phyloP scores from a whole-genome alignment of 768 basidiomycete genomes.

The Rhodotorula taiwanensis region DNA sequence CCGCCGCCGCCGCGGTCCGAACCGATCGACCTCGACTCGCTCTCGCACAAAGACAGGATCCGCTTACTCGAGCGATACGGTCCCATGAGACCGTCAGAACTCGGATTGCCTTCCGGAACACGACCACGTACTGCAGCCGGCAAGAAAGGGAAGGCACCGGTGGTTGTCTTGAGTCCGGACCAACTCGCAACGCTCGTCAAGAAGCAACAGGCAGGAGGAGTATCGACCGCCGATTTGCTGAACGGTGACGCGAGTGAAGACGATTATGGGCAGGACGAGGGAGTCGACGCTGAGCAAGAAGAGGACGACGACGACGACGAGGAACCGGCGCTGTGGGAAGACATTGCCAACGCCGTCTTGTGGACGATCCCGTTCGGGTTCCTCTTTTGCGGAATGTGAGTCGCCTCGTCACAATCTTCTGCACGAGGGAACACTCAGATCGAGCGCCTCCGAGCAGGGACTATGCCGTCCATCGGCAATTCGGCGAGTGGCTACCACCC shows the following conservation, averaged over 20 bases:
- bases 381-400: slow-evolving; percentile 33
- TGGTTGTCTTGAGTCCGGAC: slow-evolving; percentile 28
- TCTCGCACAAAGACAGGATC: slow-evolving; percentile 24
- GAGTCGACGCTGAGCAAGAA: no score
- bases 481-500: slow-evolving; percentile 10
- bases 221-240: background rate
- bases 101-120: background rate
- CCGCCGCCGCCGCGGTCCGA: slow-evolving; percentile 4
- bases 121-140: background rate
- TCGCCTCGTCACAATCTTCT: background rate
- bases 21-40: slow-evolving; percentile 4
- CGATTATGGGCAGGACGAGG: slow-evolving; percentile 21
- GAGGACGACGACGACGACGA: slow-evolving; percentile 21
- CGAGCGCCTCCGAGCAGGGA: no score
- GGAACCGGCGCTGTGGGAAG: slow-evolving; percentile 32
- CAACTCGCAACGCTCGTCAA: slow-evolving; percentile 20
- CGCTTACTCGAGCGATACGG: slow-evolving; percentile 17
- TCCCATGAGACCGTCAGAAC: slow-evolving; percentile 7
- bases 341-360: slow-evolving; percentile 26
- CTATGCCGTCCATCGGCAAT: slow-evolving; percentile 32
- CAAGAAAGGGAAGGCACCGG: slow-evolving; percentile 5
- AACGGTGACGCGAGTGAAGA: slow-evolving; percentile 6
- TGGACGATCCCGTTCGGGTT: slow-evolving; percentile 35
- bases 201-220: background rate
- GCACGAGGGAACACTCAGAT: no score